Base-by-base conservation (phyloP, 2,329 filamentous ascomycete genomes). In the Penicillium crustosum region DNA sequence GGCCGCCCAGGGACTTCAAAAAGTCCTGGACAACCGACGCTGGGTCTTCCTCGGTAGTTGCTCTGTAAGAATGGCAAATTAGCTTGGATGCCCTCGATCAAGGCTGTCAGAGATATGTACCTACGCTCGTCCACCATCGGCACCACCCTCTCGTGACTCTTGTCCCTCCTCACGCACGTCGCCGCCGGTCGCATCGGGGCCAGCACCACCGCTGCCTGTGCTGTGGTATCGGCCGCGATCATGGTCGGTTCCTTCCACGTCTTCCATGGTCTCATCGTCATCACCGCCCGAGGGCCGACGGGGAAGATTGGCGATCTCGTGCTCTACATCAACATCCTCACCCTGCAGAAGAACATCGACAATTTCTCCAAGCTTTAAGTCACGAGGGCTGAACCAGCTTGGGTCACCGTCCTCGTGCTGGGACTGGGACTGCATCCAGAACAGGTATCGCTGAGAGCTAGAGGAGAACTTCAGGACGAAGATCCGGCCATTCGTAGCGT, bases 81-180 rank as follows among this genome's bases (percentile, higher is more conserved):
- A 63, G 55, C 27, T 58, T 57, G 52, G 54, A 57, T 60, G 62
- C 55, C 61, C 60, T 45, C 31, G 29, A 41, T 48, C 38, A 43
- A 55, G 38, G 25, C 27, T 51, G 57, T 61, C 62, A 73, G 75
- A 78, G 74, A 77, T 75, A 75, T 77, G 73, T 77, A 99, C 95
- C 93, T 97, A 99, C 94, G 93, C 94, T 97, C 94, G 87, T 79
- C 91, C 95, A 72, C 95, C 94, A 78, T 97, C 94, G 68, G 91
- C 91, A 73, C 95, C 94, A 60, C 93, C 94, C 77, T 96, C 92
- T 79, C 95, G 85, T 64, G 93, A 86, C 66, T 86, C 87, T 75
- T 91, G 87, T 58, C 94, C 94, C 76, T 97, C 94, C 75, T 95
- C 88, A 76, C 93, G 86, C 67, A 96, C 80, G 73, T 99, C 93